Evolutionary conservation across 1,284 basidiomycete genomes (phyloP), one percentile per base, ranked within the genome.

Genomic region (Pterulicium gracile): DNA sequence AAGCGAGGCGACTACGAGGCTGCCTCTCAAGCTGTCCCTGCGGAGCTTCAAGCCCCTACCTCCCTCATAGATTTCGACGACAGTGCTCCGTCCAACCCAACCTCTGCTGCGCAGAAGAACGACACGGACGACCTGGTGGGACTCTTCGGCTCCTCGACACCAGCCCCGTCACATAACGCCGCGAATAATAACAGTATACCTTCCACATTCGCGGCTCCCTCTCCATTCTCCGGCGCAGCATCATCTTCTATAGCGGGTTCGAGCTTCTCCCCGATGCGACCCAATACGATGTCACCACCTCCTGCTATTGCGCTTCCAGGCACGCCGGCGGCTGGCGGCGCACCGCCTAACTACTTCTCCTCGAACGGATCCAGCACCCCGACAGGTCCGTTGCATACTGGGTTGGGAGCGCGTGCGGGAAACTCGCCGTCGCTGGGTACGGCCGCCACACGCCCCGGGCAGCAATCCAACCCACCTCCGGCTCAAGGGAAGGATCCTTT

Each of bases 1-100:
- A 88, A 89, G 64, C 81, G 79, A 50, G 95, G 94, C 36, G 92
- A 98, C 65, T 94, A 73, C 52, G 66, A 62, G 18, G 70, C 77
- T 24, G 74, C 80, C 23, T 66, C 81, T 32, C 75, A 88, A 59
- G 75, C 83, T 44, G 68, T 86, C 50, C 74, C 81, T 17, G 53
- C 70, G 36, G 76, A 84, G 58, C 60, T 75, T n/a, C 67, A 67
- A 21, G 60, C 57, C 41, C 44, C 52, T n/a, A 52, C 56, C 23
- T 83, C 81, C 1, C 67, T 88, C 48, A 88, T 88, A 53, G 85
- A 88, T 61, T 72, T 89, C 49, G 81, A 87, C 54, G 83, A 85
- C 41, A 54, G 62, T 18, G 53, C 61, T 3, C 54, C 56, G 14
- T 34, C 44, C 12, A 20, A 24, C n/a, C 47, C 61, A 4, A 42